Base-by-base conservation (phyloP, 345 rosid species). In the Eucalyptus sideroxylon region DNA sequence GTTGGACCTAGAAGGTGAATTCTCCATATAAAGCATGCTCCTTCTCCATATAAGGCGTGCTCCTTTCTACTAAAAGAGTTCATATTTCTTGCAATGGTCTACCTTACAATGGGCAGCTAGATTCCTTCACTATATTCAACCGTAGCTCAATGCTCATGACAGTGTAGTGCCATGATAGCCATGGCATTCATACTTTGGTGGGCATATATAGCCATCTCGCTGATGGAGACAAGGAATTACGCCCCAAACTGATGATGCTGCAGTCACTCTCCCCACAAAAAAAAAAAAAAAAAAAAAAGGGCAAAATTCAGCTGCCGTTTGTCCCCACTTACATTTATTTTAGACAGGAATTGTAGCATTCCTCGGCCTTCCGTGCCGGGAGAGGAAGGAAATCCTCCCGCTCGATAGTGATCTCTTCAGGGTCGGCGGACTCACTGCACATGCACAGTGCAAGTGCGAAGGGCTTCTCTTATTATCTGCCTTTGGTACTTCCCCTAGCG, bases 341-440 rank as follows among this genome's bases (percentile, higher is more conserved):
- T 67, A 92, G 53, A 91, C 88, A 37, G 91, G 89, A 77, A 91
- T 87, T 47, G 65, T 45, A 26, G 69, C 80, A 6, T 69, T 59
- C 87, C 86, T 85, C 17, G 80, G 50, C 60, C 90, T 88, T 13
- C 93, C 95, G 88, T 92, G 96, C 72, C 93, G 42, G 50, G 90
- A 87, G 51, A 92, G 93, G 45, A 72, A 37, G 59, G 91, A 90
- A 87, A 95, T 92, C 90, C 93, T 93, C 77, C 94, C 96, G 90
- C 96, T 92, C 9, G 98, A 95, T 89, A 93, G 92, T 30, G 98
- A 94, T 91, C 96, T 94, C 93, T 93, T 96, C 90, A 94, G 89
- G 27, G 87, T 72, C 82, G 27, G 65, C 90, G 44, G 93, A 51
- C 60, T 26, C 89, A 30, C 86, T 88, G 23, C 42, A 88, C 17